Evolutionary conservation across 2,329 filamentous ascomycete genomes (phyloP), one percentile per base, ranked within the genome.

Genomic region (Corinectria fuckeliana): DNA sequence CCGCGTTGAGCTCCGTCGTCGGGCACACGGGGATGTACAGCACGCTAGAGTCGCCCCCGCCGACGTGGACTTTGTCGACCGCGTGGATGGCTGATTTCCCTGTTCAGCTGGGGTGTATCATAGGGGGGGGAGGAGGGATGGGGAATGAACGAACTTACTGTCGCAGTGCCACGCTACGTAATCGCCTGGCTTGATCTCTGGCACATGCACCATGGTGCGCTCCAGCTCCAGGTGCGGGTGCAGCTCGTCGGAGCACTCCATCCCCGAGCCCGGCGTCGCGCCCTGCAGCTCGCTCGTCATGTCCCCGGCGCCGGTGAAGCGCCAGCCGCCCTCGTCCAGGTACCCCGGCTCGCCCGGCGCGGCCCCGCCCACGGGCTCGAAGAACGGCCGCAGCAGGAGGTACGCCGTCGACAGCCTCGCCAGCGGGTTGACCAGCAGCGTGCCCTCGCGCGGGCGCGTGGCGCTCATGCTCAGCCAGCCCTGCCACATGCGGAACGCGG

Each of bases 1-100:
- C 76, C 0, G 90, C 88, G 68, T 95, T 97, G 36, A 81, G 77
- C 52, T 89, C 85, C 1, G 92, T 96, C 26, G 92, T 82, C 0
- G 93, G 93, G 54, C 91, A 95, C 0, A 91, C 88, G 0, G 93
- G 93, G 55, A 97, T 96, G 70, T 97, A 97, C 60, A 97, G 71
- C 0, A 97, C 93, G 67, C 89, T 93, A 0, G 91, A 92, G 74
- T 97, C 93, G 0, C 79, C 75, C 2, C 77, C 81, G 1, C 93
- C 94, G 1, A 75, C 76, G 72, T 97, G 93, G 1, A 88, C 81
- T 65, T 86, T 88, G 77, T 97, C 93, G 0, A 97, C 93, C 0
- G 92, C 86, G 72, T 97, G 93, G 48, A 96, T 90, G 3, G 78
- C 82, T 76, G 25, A 2, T n/a, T n/a, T n/a, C n/a, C n/a, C n/a